Evolutionary conservation across 2,329 filamentous ascomycete species (phyloP).

Genomic region (Pyrenochaeta sp.): DNA sequence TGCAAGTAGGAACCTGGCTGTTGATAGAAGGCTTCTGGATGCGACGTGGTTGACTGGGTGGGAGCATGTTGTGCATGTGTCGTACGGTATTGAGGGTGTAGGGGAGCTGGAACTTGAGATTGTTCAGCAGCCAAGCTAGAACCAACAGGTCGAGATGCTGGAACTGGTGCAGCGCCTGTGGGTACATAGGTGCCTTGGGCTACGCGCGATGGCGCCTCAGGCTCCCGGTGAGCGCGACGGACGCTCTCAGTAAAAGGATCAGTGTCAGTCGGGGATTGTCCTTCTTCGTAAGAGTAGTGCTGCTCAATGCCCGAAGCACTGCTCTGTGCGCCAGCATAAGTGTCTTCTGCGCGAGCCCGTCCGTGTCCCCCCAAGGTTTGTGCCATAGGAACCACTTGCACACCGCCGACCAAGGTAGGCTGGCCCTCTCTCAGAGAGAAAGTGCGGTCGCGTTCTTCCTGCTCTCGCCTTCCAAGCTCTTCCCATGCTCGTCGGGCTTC

Average conservation of each 20-base stretch:
- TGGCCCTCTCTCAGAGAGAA: slow-evolving; percentile 85
- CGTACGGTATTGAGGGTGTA: slow-evolving; percentile 30
- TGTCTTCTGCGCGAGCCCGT: slow-evolving; percentile 46
- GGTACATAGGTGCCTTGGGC: slow-evolving; percentile 47
- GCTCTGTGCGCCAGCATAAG: slow-evolving; percentile 39
- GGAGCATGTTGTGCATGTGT: slow-evolving; percentile 33
- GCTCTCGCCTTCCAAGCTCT: slow-evolving; percentile 89
- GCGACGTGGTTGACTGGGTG: slow-evolving; percentile 35
- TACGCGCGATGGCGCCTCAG: slow-evolving; percentile 39
- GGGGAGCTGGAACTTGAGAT: slow-evolving; percentile 35
- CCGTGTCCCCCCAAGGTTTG: slow-evolving; percentile 65
- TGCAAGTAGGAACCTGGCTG: slow-evolving; percentile 50
- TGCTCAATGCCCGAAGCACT: slow-evolving; percentile 49
- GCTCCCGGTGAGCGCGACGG: slow-evolving; percentile 38
- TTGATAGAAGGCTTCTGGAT: slow-evolving; percentile 50
- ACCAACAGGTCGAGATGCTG: slow-evolving; percentile 27
- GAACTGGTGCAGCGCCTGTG: slow-evolving; percentile 32
- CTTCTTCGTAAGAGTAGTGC: slow-evolving; percentile 61
- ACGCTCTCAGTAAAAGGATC: slow-evolving; percentile 68
- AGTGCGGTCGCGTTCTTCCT: slow-evolving; percentile 89
- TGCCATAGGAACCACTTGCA: slow-evolving; percentile 94
- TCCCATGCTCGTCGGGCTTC: slow-evolving; percentile 97
- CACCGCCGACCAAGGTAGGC: slow-evolving; percentile 87
- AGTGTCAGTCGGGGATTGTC: slow-evolving; percentile 64
- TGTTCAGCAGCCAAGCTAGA: slow-evolving; percentile 28